Conservation (phyloP, 129 eudicot species). For the Solidago caesia region DNA sequence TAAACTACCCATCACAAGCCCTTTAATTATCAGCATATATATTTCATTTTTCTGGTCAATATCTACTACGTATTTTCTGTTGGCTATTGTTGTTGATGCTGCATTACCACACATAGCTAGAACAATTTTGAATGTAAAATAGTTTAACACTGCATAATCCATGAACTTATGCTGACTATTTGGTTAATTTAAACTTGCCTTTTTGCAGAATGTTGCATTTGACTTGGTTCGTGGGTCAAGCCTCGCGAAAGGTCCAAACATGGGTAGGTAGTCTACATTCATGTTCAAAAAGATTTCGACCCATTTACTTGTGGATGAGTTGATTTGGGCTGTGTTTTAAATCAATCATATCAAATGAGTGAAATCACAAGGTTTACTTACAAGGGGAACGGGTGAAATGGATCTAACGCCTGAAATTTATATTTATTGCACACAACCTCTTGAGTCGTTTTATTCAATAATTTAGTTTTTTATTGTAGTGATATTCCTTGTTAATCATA, state of each 20-base stretch:
- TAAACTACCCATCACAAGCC: slow-evolving; percentile 2
- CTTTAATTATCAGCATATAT: not conserved
- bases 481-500: not conserved
- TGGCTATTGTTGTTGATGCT: not conserved
- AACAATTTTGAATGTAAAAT: not conserved
- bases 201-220: slow-evolving; percentile 87
- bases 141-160: slow-evolving; percentile 4
- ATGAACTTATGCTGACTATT: not conserved
- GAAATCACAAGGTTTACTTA: no score
- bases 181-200: slow-evolving; percentile 21
- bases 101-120: not conserved
- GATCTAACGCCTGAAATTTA: not conserved
- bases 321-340: not conserved
- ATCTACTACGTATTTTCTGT: not conserved
- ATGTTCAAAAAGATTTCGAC: not conserved
- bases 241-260: slow-evolving; percentile 33
- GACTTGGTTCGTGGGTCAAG: slow-evolving; percentile 62
- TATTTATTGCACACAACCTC: not conserved
- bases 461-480: not conserved
- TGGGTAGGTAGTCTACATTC: slow-evolving; percentile 38
- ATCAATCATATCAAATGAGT: not conserved
- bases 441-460: not conserved
- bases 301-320: not conserved
- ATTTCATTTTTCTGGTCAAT: not conserved
- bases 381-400: not conserved